A percentile compares a stretch with the other conserved stretches of the same genome.
Evolutionary conservation across 345 rosid genomes (phyloP).

Genomic region (Boechera retrofracta): DNA sequence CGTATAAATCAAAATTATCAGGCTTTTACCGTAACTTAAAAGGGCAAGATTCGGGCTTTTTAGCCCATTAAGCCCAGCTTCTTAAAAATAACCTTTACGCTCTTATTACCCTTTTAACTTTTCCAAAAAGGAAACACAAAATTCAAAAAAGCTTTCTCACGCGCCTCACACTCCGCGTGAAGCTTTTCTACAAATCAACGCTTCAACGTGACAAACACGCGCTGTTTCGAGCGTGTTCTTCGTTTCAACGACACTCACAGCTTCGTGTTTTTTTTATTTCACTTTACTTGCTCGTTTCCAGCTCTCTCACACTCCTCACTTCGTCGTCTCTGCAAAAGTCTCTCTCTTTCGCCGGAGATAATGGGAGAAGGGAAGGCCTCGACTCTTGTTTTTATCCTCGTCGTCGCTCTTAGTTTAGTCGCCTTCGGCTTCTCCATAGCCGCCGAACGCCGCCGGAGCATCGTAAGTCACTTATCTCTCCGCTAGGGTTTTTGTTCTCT

Average conservation of each 20-base stretch:
- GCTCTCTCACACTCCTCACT: conserved; percentile 13
- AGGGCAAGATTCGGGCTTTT: background rate
- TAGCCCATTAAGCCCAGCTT: conserved; percentile 6
- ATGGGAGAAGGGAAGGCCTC: conserved; percentile 78
- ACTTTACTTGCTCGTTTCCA: conserved; percentile 32
- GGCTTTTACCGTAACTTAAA: background rate
- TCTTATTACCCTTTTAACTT: background rate
- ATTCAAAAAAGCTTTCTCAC: conserved; percentile 7
- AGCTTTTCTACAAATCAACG: background rate
- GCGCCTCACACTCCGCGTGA: conserved; percentile 19
- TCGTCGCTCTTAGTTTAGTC: conserved; percentile 76
- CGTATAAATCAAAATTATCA: background rate
- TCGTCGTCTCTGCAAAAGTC: conserved; percentile 21
- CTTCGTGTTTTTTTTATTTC: conserved; percentile 7
- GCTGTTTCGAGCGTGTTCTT: background rate
- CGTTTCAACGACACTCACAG: background rate
- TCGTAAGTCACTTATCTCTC: conserved; percentile 48
- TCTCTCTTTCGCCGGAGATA: conserved; percentile 25
- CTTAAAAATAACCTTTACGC: conserved; percentile 11
- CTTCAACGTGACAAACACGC: background rate
- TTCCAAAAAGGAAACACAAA: background rate
- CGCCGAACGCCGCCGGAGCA: conserved; percentile 92
- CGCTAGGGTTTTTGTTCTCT: conserved; percentile 8
- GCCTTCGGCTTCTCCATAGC: conserved; percentile 97
- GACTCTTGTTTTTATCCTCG: conserved; percentile 70